Percentiles rank a stretch among this genome's conserved stretches.
Evolutionary conservation across 169 alveolate genomes (phyloP).

Genomic region (Cryptosporidium muris): DNA sequence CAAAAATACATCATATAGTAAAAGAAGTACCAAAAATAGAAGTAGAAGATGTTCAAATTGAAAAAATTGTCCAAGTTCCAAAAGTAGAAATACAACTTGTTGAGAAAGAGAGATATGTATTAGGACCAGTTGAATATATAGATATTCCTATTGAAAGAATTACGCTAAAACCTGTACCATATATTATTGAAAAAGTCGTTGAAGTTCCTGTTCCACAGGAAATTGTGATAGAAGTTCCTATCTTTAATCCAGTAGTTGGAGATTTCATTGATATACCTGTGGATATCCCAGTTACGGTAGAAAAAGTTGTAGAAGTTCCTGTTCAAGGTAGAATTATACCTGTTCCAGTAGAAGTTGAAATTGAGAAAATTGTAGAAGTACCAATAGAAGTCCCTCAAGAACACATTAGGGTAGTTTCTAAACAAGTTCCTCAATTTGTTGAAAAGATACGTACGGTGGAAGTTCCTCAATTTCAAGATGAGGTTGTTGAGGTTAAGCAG

Average conservation of each 20-base stretch:
- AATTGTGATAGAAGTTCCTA: conserved; percentile 42
- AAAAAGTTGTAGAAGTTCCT: conserved; percentile 58
- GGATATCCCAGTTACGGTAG: conserved; percentile 39
- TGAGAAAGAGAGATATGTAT: conserved; percentile 39
- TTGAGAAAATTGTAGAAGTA: conserved; percentile 66
- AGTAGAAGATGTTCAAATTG: conserved; percentile 53
- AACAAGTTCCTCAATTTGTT: conserved; percentile 61
- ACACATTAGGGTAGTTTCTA: conserved; percentile 50
- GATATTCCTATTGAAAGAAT: conserved; percentile 63
- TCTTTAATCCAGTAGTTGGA: conserved; percentile 46
- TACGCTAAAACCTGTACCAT: conserved; percentile 52
- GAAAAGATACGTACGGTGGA: conserved; percentile 71
- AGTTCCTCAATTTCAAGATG: conserved; percentile 67
- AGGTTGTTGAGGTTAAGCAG: conserved; percentile 49
- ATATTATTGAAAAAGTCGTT: conserved; percentile 61
- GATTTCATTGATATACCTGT: conserved; percentile 51
- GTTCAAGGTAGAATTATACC: conserved; percentile 66
- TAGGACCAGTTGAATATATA: conserved; percentile 66
- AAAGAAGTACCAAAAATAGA: conserved; percentile 66
- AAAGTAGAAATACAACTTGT: conserved; percentile 39
- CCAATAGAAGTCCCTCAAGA: conserved; percentile 66
- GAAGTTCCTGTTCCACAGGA: conserved; percentile 62
- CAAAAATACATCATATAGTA: conserved; percentile 50
- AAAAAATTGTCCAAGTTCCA: conserved; percentile 61
- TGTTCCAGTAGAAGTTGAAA: conserved; percentile 63